Conservation (phyloP, 345 rosid species). For the Gossypium sturtianum region DNA sequence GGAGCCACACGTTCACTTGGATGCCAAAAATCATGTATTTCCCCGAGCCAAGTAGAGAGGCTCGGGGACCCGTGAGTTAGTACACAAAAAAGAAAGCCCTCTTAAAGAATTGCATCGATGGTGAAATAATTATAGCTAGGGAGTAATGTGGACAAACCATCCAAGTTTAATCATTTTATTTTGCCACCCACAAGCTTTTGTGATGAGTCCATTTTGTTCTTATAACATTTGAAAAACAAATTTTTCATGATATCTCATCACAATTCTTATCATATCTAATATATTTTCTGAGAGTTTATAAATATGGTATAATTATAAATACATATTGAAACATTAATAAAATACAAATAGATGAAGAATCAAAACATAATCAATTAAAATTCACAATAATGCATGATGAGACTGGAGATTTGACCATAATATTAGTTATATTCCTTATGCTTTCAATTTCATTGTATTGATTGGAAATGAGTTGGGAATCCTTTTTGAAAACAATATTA, state of each 20-base stretch:
- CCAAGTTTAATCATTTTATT: constrained; percentile 22
- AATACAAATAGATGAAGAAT: no score
- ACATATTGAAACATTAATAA: no score
- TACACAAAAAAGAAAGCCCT: neutral
- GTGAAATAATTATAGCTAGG: constrained; percentile 21
- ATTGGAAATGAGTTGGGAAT: no score
- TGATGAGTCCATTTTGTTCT: constrained; percentile 15
- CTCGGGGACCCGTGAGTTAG: neutral
- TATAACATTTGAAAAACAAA: neutral
- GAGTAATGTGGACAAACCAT: constrained; percentile 19
- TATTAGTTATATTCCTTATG: no score
- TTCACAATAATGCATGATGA: no score
- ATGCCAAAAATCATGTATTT: constrained; percentile 10
- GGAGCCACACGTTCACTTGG: constrained; percentile 29
- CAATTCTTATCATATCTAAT: neutral
- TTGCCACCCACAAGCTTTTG: constrained; percentile 7
- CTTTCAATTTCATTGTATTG: no score
- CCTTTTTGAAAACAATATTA: no score
- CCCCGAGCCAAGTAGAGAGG: neutral
- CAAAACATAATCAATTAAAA: no score
- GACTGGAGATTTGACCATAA: no score
- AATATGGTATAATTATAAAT: no score
- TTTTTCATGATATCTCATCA: neutral
- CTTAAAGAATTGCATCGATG: constrained; percentile 11
- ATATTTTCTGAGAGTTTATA: no score